Conservation (phyloP, 176 grass and related monocot species). For the Oryza rufipogon region DNA sequence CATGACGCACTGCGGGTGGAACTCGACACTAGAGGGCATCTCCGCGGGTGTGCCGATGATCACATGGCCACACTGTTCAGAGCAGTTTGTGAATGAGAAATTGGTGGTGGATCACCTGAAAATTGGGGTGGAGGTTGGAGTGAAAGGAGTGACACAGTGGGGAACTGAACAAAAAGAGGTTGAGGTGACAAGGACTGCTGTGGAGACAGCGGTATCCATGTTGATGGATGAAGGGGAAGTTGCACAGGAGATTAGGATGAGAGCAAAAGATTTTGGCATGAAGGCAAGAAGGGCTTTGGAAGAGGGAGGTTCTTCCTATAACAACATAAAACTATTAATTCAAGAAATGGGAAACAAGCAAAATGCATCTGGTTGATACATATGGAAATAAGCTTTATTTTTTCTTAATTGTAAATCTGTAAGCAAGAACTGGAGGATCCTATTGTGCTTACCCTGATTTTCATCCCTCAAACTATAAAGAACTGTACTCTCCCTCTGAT, state of each 20-base stretch:
- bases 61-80: constrained; percentile 62
- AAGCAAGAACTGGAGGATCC: constrained; percentile 2
- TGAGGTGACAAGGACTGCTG: constrained; percentile 44
- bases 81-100: constrained; percentile 67
- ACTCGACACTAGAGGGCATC: constrained; percentile 62
- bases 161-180: constrained; percentile 23
- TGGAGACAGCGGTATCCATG: constrained; percentile 35
- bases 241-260: constrained; percentile 52
- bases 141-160: constrained; percentile 41
- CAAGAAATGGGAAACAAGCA: constrained; percentile 37
- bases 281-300: constrained; percentile 61
- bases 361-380: constrained; percentile 24
- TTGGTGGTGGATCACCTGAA: constrained; percentile 70
- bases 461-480: background rate
- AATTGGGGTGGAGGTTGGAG: constrained; percentile 52
- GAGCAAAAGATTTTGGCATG: constrained; percentile 42
- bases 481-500: background rate
- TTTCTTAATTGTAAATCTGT: background rate
- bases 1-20: constrained; percentile 75
- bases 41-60: constrained; percentile 65
- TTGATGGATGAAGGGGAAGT: constrained; percentile 59
- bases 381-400: background rate
- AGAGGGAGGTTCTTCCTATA: constrained; percentile 63
- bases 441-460: background rate
- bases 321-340: constrained; percentile 52